Base-by-base conservation (phyloP, 2,329 filamentous ascomycete genomes). In the Tolypocladium sp. region DNA sequence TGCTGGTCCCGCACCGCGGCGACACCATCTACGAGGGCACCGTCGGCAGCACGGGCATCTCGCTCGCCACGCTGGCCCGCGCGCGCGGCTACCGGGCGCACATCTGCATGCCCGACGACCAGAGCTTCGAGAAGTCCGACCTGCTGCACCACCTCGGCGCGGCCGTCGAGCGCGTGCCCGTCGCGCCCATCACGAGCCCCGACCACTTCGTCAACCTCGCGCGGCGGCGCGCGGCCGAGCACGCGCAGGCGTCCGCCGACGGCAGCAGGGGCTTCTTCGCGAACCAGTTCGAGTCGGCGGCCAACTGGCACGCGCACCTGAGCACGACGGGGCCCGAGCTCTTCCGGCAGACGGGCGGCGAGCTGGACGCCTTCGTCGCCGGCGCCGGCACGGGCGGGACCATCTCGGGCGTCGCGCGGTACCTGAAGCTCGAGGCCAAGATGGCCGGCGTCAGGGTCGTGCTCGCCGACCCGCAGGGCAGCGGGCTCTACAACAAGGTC, bases 1-100 rank as follows among this genome's bases (percentile, higher is more conserved):
- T 92, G 22, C 76, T 99, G 53, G 82, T 81, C 0, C 93, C 94
- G 0, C 80, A 89, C 65, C 87, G 89, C 27, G 93, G 93, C 62
- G 94, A 99, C 72, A 95, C 90, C 51, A 92, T 99, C 68, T 99
- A 97, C 74, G 94, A 99, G 77, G 94, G 94, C 64, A 99, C 94
- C 1, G 92, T 96, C 20, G 94, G 94, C 61, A 96, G 91, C 70
- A 99, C 94, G 0, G 94, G 94, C 27, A 97, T 99, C 67, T 97
- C 92, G 20, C 81, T 99, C 12, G 94, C 94, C 3, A 90, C 90
- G 0, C 84, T 99, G 56, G 92, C 91, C 56, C 84, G 92, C 65
- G 92, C 94, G 27, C 84, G 87, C 72, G 94, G 94, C 40, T 97
- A 97, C 77, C 84, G 88, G 64, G 92, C 92, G 38, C 90, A 97